Evolutionary conservation across 2,329 filamentous ascomycete species (phyloP).

Genomic region (Dactylellina haptotyla): DNA sequence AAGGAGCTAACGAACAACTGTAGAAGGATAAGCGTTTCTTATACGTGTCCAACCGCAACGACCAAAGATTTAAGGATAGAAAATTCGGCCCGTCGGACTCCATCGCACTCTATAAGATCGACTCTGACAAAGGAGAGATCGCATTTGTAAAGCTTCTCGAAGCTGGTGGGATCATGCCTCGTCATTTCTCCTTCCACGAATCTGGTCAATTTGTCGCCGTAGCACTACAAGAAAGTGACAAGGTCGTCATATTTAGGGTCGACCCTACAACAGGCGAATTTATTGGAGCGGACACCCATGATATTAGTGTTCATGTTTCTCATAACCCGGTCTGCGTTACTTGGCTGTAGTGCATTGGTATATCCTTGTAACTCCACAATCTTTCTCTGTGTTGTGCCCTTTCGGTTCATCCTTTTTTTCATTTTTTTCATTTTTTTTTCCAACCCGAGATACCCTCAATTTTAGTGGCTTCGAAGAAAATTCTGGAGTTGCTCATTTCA

Average conservation of each 20-base stretch:
- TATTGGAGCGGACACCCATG: constrained; percentile 9
- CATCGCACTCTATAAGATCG: constrained; percentile 71
- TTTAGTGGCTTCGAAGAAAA: neutral
- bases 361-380: neutral
- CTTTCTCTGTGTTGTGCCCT: neutral
- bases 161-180: constrained; percentile 72
- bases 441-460: constrained; percentile 11
- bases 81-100: constrained; percentile 67
- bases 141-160: constrained; percentile 69
- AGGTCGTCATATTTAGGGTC: constrained; percentile 71
- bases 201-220: constrained; percentile 73
- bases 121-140: constrained; percentile 67
- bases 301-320: constrained; percentile 10
- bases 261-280: constrained; percentile 71
- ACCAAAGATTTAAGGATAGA: constrained; percentile 65
- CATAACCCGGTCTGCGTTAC: constrained; percentile 31
- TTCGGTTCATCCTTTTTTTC: neutral
- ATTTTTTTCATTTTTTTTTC: neutral
- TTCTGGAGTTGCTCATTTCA: neutral
- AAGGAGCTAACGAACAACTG: constrained; percentile 29
- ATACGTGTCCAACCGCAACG: constrained; percentile 74
- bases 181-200: constrained; percentile 74
- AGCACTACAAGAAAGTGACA: constrained; percentile 71
- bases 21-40: constrained; percentile 72
- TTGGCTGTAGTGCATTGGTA: constrained; percentile 20